A percentile compares a stretch with the other conserved stretches of the same genome.
phyloP scores from a whole-genome alignment of 2,329 filamentous ascomycete species.

The Hymenoscyphus occultus region DNA sequence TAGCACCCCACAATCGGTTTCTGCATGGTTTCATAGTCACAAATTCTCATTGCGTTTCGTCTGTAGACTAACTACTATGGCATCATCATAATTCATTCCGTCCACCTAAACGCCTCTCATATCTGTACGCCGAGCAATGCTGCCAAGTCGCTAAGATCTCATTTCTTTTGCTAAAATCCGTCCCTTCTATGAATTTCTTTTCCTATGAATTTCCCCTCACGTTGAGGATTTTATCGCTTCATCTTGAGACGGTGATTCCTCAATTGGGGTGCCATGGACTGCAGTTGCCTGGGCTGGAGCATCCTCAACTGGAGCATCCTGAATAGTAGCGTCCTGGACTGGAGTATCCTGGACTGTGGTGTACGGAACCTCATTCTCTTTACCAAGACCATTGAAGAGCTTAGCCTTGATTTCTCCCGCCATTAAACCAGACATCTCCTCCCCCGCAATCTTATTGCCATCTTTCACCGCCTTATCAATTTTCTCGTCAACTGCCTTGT shows the following conservation, averaged over 20 bases:
- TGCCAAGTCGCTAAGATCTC: constrained; percentile 6
- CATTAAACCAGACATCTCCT: constrained; percentile 45
- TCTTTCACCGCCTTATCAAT: constrained; percentile 54
- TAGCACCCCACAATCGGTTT: too few relatives aligned
- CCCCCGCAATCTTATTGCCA: constrained; percentile 54
- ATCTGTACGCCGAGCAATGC: constrained; percentile 25
- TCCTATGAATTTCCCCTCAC: neutral
- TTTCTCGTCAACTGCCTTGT: constrained; percentile 42
- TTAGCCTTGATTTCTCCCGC: constrained; percentile 48
- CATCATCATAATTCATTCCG: constrained; percentile 20
- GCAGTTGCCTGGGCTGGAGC: too few relatives aligned
- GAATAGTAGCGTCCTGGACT: neutral
- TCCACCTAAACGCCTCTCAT: constrained; percentile 23
- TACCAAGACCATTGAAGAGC: constrained; percentile 42
- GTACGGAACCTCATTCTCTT: neutral
- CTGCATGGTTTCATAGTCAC: too few relatives aligned
- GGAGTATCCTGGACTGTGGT: neutral
- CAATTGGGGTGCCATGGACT: too few relatives aligned
- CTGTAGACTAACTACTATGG: constrained; percentile 12
- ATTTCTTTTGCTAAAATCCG: constrained; percentile 3
- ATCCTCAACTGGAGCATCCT: neutral
- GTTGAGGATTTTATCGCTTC: neutral
- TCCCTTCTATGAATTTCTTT: neutral
- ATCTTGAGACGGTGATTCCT: neutral
- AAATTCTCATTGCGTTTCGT: neutral